A percentile compares a stretch with the other conserved stretches of the same genome.
These are phyloP conservation scores for Solanum sejunctum DNA, from an alignment of 257 asterid genomes.

Conservation along the genomic window DNA sequence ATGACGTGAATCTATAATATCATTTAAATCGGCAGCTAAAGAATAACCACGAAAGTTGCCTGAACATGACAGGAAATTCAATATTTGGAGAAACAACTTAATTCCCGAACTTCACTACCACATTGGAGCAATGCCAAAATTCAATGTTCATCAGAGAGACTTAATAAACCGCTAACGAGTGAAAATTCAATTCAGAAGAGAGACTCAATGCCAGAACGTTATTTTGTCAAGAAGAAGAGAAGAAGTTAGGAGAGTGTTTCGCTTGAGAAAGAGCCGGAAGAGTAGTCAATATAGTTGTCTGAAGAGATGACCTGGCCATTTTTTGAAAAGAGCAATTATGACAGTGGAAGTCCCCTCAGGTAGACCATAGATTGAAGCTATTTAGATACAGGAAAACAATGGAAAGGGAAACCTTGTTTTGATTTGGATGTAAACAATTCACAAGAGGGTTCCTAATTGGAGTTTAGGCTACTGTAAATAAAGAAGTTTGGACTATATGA, in stretches of 20 bases:
- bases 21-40: background rate
- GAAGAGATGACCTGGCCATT: background rate
- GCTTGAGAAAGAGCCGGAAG: background rate
- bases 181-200: background rate
- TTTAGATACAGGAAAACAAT: background rate
- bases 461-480: background rate
- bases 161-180: background rate
- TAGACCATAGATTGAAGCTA: background rate
- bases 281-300: background rate
- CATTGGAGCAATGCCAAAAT: background rate
- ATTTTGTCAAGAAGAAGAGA: background rate
- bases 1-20: background rate
- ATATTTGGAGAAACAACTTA: background rate
- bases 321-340: background rate
- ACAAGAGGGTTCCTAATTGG: background rate
- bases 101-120: background rate
- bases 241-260: background rate
- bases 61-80: background rate
- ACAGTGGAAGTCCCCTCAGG: background rate
- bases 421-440: background rate
- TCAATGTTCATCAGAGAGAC: background rate
- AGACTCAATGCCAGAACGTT: background rate
- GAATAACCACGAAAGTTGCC: background rate
- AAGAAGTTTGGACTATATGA: background rate
- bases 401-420: background rate